Conservation (phyloP, 1,284 basidiomycete species). For the Pseudozyma sp. region DNA sequence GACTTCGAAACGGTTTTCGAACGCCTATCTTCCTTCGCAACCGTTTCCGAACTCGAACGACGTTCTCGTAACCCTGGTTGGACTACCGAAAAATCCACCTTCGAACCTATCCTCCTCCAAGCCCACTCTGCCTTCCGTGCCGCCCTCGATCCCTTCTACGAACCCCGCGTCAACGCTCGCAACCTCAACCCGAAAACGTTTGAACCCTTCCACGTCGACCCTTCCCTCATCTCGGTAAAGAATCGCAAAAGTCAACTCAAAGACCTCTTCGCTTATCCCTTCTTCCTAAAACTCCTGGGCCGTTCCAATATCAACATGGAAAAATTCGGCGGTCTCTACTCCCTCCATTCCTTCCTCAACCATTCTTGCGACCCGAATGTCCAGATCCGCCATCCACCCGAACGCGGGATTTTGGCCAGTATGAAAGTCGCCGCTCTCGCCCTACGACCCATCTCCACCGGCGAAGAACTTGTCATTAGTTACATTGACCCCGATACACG, state of each 20-base stretch:
- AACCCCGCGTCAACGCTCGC: slow-evolving; percentile 76
- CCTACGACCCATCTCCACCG: slow-evolving; percentile 75
- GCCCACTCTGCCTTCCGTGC: slow-evolving; percentile 36
- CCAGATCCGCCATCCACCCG: slow-evolving; percentile 78
- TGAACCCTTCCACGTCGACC: slow-evolving; percentile 75
- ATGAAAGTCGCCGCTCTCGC: slow-evolving; percentile 81
- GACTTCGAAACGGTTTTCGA: slow-evolving; percentile 38
- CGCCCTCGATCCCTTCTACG: slow-evolving; percentile 54
- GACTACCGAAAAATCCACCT: slow-evolving; percentile 47
- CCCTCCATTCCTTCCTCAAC: slow-evolving; percentile 86
- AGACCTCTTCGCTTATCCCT: slow-evolving; percentile 79
- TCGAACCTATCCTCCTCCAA: slow-evolving; percentile 30
- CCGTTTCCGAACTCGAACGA: slow-evolving; percentile 60
- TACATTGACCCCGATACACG: slow-evolving; percentile 79
- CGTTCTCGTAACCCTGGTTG: slow-evolving; percentile 61
- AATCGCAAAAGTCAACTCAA: slow-evolving; percentile 73
- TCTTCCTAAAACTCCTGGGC: slow-evolving; percentile 80
- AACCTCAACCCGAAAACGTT: slow-evolving; percentile 74
- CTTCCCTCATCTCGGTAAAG: slow-evolving; percentile 63
- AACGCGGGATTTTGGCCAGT: slow-evolving; percentile 73
- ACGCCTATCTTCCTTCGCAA: slow-evolving; percentile 56
- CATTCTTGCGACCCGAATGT: slow-evolving; percentile 84
- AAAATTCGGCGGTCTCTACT: slow-evolving; percentile 85
- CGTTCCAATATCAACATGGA: slow-evolving; percentile 87
- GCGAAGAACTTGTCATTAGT: slow-evolving; percentile 79